These are phyloP conservation scores for Scheffersomyces cryptocercus DNA, from an alignment of 1,139 yeast genomes.

Conservation along the genomic window DNA sequence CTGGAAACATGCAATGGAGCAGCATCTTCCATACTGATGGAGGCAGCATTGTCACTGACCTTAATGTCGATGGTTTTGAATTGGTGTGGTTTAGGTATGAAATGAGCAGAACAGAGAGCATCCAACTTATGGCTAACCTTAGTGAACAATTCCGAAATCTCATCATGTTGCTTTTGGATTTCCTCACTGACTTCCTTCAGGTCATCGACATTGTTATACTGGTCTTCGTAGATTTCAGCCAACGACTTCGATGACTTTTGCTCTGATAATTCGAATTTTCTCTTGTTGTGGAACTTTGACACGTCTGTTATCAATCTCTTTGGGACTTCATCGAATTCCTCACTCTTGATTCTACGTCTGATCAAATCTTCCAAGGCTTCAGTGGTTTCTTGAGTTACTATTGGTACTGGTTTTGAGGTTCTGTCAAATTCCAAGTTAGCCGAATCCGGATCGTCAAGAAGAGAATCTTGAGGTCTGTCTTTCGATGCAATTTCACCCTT, in stretches of 20 bases:
- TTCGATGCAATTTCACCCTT: slow-evolving; percentile 86
- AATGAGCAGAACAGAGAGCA: slow-evolving; percentile 88
- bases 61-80: slow-evolving; percentile 72
- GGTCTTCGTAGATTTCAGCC: slow-evolving; percentile 92
- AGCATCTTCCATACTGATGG: slow-evolving; percentile 93
- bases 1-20: slow-evolving; percentile 84
- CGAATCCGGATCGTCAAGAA: slow-evolving; percentile 47
- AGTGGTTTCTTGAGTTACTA: slow-evolving; percentile 84
- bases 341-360: slow-evolving; percentile 71
- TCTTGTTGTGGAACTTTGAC: slow-evolving; percentile 53
- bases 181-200: slow-evolving; percentile 56
- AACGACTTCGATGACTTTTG: slow-evolving; percentile 83
- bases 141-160: slow-evolving; percentile 66
- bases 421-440: slow-evolving; percentile 45
- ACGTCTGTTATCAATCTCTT: slow-evolving; percentile 67
- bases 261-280: slow-evolving; percentile 70
- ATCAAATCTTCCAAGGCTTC: slow-evolving; percentile 87
- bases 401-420: slow-evolving; percentile 69
- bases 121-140: slow-evolving; percentile 73
- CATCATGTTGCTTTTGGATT: slow-evolving; percentile 71
- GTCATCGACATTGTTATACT: slow-evolving; percentile 55
- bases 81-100: slow-evolving; percentile 87
- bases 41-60: slow-evolving; percentile 55
- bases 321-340: slow-evolving; percentile 83
- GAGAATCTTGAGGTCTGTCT: slow-evolving; percentile 82